These are phyloP conservation scores for Debaryomycetaceae sp. DNA, from an alignment of 1,139 yeast genomes.

Conservation along the genomic window DNA sequence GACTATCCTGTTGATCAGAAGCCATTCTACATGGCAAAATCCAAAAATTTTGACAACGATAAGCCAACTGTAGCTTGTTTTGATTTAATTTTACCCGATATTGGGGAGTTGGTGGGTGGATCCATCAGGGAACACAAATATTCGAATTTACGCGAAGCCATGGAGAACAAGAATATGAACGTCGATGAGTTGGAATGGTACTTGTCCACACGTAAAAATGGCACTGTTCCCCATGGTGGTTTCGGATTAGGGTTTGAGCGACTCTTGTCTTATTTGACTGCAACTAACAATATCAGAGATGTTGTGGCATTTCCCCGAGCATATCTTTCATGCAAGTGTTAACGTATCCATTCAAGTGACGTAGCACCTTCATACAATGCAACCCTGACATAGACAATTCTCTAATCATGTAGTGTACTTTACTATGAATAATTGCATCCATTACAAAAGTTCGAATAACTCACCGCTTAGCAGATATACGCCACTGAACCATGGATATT, in stretches of 20 bases:
- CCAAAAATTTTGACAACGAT: constrained; percentile 25
- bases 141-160: constrained; percentile 43
- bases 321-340: constrained; percentile 36
- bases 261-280: constrained; percentile 66
- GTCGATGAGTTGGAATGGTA: constrained; percentile 74
- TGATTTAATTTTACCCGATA: constrained; percentile 81
- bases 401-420: too few relatives aligned
- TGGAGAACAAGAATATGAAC: constrained; percentile 53
- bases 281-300: constrained; percentile 77
- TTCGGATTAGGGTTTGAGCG: constrained; percentile 96
- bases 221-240: constrained; percentile 93
- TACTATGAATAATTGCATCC: not conserved
- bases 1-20: constrained; percentile 78
- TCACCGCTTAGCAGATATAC: not conserved
- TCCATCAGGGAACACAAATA: constrained; percentile 79
- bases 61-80: constrained; percentile 79
- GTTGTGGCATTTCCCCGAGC: constrained; percentile 76
- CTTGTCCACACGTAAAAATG: constrained; percentile 65
- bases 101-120: constrained; percentile 98
- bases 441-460: not conserved
- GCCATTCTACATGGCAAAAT: constrained; percentile 85
- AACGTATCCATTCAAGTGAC: constrained; percentile 3
- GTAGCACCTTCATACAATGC: too few relatives aligned
- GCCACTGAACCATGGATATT: too few relatives aligned
- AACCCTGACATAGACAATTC: too few relatives aligned